These are phyloP conservation scores for Plantago rigida DNA, from an alignment of 305 asterid species.

Conservation along the genomic window DNA sequence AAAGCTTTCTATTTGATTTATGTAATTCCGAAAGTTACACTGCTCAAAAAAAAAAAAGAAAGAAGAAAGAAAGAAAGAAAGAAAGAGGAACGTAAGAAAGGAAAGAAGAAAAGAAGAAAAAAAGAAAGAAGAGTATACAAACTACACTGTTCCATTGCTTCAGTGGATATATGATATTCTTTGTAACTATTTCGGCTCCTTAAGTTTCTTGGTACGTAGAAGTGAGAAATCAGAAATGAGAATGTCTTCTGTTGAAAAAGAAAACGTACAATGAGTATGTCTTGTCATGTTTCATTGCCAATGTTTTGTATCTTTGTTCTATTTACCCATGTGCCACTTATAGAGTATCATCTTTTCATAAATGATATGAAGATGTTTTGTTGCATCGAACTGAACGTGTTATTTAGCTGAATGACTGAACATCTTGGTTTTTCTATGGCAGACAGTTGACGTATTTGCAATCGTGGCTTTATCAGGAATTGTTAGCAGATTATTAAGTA, in stretches of 20 bases:
- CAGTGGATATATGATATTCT: too few species aligned
- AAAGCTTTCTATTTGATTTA: neutral
- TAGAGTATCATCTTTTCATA: neutral
- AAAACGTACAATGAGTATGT: too few species aligned
- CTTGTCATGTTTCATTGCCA: constrained; percentile 1
- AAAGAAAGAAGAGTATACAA: too few species aligned
- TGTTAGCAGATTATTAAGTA: constrained; percentile 75
- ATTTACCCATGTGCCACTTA: neutral
- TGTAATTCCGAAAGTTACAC: neutral
- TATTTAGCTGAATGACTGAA: constrained; percentile 16
- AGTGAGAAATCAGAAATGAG: too few species aligned
- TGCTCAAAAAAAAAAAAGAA: too few species aligned
- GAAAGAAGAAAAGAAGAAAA: too few species aligned
- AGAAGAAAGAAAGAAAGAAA: too few species aligned
- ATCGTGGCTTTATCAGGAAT: constrained; percentile 95
- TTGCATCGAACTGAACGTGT: neutral
- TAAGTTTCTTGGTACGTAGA: too few species aligned
- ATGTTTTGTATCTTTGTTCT: neutral
- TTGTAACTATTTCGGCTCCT: too few species aligned
- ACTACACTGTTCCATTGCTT: neutral
- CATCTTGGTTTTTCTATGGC: constrained; percentile 29
- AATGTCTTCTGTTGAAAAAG: too few species aligned
- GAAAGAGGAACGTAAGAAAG: too few species aligned
- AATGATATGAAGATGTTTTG: neutral
- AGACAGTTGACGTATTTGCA: constrained; percentile 98